Conservation (phyloP, 2,329 filamentous ascomycete species). For the Hymenoscyphus repandus region DNA sequence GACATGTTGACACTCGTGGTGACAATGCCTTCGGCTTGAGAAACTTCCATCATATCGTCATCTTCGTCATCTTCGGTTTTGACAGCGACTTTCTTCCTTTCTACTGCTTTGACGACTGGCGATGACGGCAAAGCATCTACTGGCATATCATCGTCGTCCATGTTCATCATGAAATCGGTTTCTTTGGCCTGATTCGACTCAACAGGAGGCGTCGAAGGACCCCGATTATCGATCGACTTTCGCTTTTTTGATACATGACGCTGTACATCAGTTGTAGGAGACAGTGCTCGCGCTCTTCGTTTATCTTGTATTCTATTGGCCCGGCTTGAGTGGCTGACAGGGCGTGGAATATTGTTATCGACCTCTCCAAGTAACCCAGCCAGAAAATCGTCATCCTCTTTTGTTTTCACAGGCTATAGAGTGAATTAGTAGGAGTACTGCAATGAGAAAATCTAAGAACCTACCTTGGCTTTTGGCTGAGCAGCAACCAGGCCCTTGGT, state of each 20-base stretch:
- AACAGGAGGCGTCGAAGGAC: slow-evolving; percentile 37
- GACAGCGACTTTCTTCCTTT: slow-evolving; percentile 58
- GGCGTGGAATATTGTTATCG: slow-evolving; percentile 65
- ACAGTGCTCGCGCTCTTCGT: slow-evolving; percentile 74
- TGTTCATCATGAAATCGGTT: slow-evolving; percentile 44
- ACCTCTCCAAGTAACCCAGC: slow-evolving; percentile 80
- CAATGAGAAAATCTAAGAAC: slow-evolving; percentile 18
- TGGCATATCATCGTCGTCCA: slow-evolving; percentile 64
- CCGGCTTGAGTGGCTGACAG: slow-evolving; percentile 57
- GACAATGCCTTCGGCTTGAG: slow-evolving; percentile 66
- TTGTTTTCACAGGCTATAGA: slow-evolving; percentile 64
- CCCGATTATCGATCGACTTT: slow-evolving; percentile 46
- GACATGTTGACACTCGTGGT: slow-evolving; percentile 76
- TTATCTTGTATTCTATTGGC: slow-evolving; percentile 69
- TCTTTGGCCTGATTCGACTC: slow-evolving; percentile 52
- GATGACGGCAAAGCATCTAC: slow-evolving; percentile 91
- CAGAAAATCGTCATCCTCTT: slow-evolving; percentile 87
- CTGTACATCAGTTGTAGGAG: slow-evolving; percentile 58
- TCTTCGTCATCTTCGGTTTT: slow-evolving; percentile 65
- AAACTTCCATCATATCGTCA: slow-evolving; percentile 82
- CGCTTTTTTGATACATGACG: slow-evolving; percentile 51
- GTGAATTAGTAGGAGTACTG: slow-evolving; percentile 21
- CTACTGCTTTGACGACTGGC: slow-evolving; percentile 71
- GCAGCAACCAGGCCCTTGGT: slow-evolving; percentile 64
- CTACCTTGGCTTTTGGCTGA: slow-evolving; percentile 76